phyloP scores from a whole-genome alignment of 495 filamentous ascomycete genomes.

The Aspergillus sclerotiicarbonarius region DNA sequence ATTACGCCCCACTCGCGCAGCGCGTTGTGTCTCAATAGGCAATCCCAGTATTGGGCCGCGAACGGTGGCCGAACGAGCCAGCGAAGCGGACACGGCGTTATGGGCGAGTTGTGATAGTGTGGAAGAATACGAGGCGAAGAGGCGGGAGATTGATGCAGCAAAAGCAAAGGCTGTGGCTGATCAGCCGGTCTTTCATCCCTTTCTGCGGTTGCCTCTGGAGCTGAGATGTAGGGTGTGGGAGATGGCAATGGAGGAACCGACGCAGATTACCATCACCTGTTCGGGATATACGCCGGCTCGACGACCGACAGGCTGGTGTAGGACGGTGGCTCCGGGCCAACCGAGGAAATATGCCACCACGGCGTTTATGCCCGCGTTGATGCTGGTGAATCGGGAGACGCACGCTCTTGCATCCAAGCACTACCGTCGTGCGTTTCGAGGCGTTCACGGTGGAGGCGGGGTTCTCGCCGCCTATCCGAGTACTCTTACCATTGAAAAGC shows the following conservation, averaged over 20 bases:
- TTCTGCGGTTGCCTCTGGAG: neutral
- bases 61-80: neutral
- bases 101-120: constrained; percentile 8
- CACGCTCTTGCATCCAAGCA: neutral
- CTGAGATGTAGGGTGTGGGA: neutral
- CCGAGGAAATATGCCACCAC: constrained; percentile 6
- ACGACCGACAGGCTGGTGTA: neutral
- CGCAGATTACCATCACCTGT: constrained; percentile 1
- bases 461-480: constrained; percentile 8
- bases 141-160: constrained; percentile 1
- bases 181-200: constrained; percentile 4
- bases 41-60: neutral
- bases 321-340: neutral
- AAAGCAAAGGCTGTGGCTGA: neutral
- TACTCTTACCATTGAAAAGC: neutral
- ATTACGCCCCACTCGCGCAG: constrained; percentile 1
- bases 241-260: constrained; percentile 3
- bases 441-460: neutral
- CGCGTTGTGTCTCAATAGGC: neutral
- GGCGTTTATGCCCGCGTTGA: constrained; percentile 7
- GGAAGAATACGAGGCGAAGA: constrained; percentile 6
- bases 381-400: constrained; percentile 8
- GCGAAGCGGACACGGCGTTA: neutral
- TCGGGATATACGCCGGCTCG: constrained; percentile 1
- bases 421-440: constrained; percentile 5